Evolutionary conservation across 805 yeast species (phyloP).

Genomic region (Teunomyces kruisii): DNA sequence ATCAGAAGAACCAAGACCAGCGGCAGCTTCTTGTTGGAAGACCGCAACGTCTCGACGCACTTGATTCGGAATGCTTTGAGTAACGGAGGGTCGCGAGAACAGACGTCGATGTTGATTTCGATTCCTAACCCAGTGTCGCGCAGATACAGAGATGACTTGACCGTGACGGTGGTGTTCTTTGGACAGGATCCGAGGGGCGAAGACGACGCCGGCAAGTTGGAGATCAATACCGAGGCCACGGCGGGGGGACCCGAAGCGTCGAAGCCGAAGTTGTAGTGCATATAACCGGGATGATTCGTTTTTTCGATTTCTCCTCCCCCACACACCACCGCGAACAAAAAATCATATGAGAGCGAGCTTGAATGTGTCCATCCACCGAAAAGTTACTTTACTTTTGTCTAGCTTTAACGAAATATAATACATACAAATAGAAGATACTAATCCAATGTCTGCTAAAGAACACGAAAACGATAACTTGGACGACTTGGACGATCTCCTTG

Average conservation of each 20-base stretch:
- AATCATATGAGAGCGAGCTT: not conserved
- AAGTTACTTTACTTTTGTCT: too few species aligned
- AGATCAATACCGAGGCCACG: slow-evolving; percentile 57
- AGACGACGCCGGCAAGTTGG: slow-evolving; percentile 49
- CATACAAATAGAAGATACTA: not conserved
- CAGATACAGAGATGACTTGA: slow-evolving; percentile 90
- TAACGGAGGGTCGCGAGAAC: slow-evolving; percentile 83
- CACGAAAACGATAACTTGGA: slow-evolving; percentile 52
- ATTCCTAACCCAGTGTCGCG: slow-evolving; percentile 92
- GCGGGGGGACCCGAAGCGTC: slow-evolving; percentile 50
- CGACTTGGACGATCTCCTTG: slow-evolving; percentile 80
- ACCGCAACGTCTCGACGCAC: slow-evolving; percentile 89
- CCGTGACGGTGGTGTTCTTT: slow-evolving; percentile 94
- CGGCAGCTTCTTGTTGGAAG: slow-evolving; percentile 62
- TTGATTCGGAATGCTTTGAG: slow-evolving; percentile 88
- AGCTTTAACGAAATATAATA: not conserved
- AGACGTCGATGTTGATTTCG: slow-evolving; percentile 82
- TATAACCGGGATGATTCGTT: not conserved
- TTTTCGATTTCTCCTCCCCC: too few species aligned
- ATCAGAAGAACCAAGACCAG: slow-evolving; percentile 52
- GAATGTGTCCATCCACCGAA: not conserved
- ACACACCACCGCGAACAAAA: not conserved
- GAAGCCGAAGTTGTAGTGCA: slow-evolving; percentile 46
- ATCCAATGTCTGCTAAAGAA: not conserved
- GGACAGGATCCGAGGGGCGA: slow-evolving; percentile 54